Evolutionary conservation across 1,284 basidiomycete genomes (phyloP).

Genomic region (Heterobasidion annosum): DNA sequence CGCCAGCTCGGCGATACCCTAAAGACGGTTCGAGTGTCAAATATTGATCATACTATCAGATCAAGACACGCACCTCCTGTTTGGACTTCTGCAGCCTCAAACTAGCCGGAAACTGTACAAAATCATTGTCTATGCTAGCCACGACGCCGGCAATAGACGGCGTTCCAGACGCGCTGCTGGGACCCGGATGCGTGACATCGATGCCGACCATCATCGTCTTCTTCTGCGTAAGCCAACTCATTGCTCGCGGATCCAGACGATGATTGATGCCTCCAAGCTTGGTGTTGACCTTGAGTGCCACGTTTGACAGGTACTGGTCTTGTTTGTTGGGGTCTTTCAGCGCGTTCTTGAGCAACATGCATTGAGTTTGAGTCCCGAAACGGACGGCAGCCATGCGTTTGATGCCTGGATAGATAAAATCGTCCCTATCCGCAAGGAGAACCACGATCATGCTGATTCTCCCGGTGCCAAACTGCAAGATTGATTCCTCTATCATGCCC

Average conservation of each 20-base stretch:
- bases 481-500: slow-evolving; percentile 24
- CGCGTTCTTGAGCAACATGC: slow-evolving; percentile 57
- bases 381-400: slow-evolving; percentile 66
- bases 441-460: slow-evolving; percentile 50
- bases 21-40: neutral
- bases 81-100: slow-evolving; percentile 53
- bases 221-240: slow-evolving; percentile 54
- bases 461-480: slow-evolving; percentile 23
- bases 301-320: slow-evolving; percentile 72
- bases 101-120: slow-evolving; percentile 65
- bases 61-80: slow-evolving; percentile 46
- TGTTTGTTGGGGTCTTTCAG: slow-evolving; percentile 39
- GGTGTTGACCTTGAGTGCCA: slow-evolving; percentile 56
- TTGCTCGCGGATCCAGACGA: slow-evolving; percentile 40
- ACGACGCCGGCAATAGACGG: slow-evolving; percentile 77
- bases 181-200: slow-evolving; percentile 69
- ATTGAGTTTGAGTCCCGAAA: slow-evolving; percentile 59
- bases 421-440: slow-evolving; percentile 52
- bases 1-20: slow-evolving; percentile 61
- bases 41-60: neutral
- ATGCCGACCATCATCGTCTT: slow-evolving; percentile 76
- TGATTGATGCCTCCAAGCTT: slow-evolving; percentile 78
- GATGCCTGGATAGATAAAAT: slow-evolving; percentile 66
- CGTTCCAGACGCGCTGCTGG: slow-evolving; percentile 43
- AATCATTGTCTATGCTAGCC: slow-evolving; percentile 54